These are phyloP conservation scores for Neofusicoccum ribis DNA, from an alignment of 2,329 filamentous ascomycete genomes.

Conservation along the genomic window DNA sequence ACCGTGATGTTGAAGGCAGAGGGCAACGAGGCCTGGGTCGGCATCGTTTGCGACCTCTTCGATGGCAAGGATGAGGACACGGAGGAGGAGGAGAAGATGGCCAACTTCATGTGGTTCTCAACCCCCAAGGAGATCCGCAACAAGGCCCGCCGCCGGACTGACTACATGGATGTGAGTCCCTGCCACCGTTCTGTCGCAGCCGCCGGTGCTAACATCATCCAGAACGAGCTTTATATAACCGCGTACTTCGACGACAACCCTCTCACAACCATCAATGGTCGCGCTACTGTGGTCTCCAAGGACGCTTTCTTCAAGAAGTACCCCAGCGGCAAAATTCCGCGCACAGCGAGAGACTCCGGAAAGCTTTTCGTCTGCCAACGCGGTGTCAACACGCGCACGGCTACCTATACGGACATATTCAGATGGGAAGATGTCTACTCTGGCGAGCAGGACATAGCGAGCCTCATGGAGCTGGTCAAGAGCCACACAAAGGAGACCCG, in stretches of 20 bases:
- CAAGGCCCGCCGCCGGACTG: constrained; percentile 75
- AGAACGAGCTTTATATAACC: constrained; percentile 92
- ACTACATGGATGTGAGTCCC: constrained; percentile 67
- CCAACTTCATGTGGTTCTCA: constrained; percentile 94
- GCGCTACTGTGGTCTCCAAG: constrained; percentile 75
- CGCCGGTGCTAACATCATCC: constrained; percentile 23
- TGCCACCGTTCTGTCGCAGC: neutral
- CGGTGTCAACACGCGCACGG: constrained; percentile 84
- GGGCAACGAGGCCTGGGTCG: constrained; percentile 89
- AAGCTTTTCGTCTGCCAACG: constrained; percentile 89
- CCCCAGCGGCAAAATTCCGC: constrained; percentile 73
- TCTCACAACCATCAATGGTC: constrained; percentile 85
- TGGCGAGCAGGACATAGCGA: constrained; percentile 65
- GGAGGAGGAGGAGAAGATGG: constrained; percentile 65
- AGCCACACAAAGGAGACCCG: constrained; percentile 71
- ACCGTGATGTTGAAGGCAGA: constrained; percentile 85
- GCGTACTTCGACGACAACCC: constrained; percentile 85
- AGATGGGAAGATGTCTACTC: constrained; percentile 83
- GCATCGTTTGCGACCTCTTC: constrained; percentile 79
- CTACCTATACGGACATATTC: constrained; percentile 90
- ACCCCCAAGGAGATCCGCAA: constrained; percentile 87
- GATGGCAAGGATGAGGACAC: constrained; percentile 66
- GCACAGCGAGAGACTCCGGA: constrained; percentile 70
- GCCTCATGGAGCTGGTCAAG: constrained; percentile 67
- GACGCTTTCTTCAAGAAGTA: constrained; percentile 67